phyloP scores from a whole-genome alignment of 2,329 filamentous ascomycete species.

The Aureobasidium sp. region DNA sequence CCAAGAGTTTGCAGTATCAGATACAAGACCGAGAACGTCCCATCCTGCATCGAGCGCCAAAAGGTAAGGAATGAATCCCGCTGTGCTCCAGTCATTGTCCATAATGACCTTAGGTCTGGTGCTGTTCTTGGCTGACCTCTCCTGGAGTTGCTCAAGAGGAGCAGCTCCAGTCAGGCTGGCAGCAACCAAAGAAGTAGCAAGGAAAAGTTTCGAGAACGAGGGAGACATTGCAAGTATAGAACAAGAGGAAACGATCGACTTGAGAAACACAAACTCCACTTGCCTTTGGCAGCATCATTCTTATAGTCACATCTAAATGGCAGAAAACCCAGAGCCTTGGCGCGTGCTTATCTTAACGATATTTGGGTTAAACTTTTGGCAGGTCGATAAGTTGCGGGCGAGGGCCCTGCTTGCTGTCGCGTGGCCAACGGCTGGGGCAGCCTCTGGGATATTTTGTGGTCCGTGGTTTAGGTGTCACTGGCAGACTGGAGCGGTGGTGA shows the following conservation, averaged over 20 bases:
- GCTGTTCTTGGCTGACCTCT: not conserved
- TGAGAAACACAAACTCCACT: not conserved
- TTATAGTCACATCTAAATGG: not conserved
- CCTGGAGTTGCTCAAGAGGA: not conserved
- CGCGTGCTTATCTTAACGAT: conserved; percentile 7
- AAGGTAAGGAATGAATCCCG: conserved; percentile 39
- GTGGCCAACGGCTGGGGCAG: not conserved
- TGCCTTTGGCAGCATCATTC: not conserved
- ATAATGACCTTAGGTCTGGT: conserved; percentile 31
- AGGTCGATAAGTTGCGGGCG: not conserved
- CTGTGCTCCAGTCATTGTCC: conserved; percentile 42
- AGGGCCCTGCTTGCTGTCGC: not conserved
- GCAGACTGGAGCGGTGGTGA: not conserved
- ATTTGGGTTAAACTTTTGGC: not conserved
- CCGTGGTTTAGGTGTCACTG: not conserved
- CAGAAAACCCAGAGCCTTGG: not conserved
- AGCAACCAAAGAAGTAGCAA: conserved; percentile 4
- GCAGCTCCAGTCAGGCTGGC: conserved; percentile 4
- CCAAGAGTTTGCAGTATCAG: conserved; percentile 41
- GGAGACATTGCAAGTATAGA: not conserved
- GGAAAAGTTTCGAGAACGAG: conserved; percentile 7
- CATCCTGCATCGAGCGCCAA: conserved; percentile 39
- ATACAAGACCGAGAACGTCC: conserved; percentile 38
- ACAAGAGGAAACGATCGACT: not conserved
- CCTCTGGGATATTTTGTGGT: not conserved